Base-by-base conservation (phyloP, 768 basidiomycete genomes). In the Suillus fuscotomentosus region DNA sequence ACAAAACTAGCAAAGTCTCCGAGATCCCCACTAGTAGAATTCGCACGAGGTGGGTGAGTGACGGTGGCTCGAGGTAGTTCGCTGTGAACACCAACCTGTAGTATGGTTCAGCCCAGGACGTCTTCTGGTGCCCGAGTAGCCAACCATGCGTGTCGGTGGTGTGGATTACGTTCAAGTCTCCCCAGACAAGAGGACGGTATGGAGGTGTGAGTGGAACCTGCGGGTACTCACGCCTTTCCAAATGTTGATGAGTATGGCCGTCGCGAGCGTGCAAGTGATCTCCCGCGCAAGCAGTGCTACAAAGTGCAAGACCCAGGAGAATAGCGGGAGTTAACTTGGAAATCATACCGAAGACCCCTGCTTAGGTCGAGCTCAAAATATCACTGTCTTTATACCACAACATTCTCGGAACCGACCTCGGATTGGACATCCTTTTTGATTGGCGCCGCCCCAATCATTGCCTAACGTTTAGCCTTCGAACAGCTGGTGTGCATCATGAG, bases 1-100 rank as follows among this genome's bases (percentile, higher is more conserved):
- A 93, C 89, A 68, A 96, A 97, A 22, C 90, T 92, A 45, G 88
- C 82, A 71, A 95, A 90, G 68, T 93, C 92, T n/a, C 93, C 94
- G 31, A 88, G 81, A 70, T 88, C 86, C 14, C 85, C 87, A 65
- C 83, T 80, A 61, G 8, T 80, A 61, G 8, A 43, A 24, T 27
- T 51, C 36, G 7, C 13, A 63, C 38, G 9, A 8, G 42, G 20
- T 54, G 50, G 17, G 31, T 59, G 24, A 42, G 24, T 47, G 34
- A 57, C 9, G 10, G 10, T 62, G 27, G 38, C 24, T 57, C 39
- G 24, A 38, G 24, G 4, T 14, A 65, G 11, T 34, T 54, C 31
- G 2, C 54, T 60, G 31, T 54, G 34, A 34, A 36, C 7, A 68
- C 81, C 60, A 61, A 84, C 83, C 83, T 85, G 75, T 90, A 92